phyloP scores from a whole-genome alignment of 352 stramenopile genomes.

The Thraustochytrium striatum region DNA sequence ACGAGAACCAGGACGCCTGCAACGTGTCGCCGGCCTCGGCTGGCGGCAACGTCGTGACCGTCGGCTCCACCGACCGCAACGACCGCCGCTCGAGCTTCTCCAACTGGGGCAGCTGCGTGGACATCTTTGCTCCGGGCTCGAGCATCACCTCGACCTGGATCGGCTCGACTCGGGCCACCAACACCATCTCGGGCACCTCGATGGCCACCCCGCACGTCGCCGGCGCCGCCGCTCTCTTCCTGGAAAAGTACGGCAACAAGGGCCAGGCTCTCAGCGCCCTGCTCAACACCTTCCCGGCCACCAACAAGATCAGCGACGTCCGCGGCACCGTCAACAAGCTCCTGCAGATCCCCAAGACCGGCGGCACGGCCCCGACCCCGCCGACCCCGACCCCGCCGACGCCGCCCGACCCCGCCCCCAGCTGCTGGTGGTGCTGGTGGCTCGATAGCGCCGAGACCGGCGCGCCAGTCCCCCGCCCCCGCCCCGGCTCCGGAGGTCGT shows the following conservation, averaged over 20 bases:
- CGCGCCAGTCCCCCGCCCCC: no score
- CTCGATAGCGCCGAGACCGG: no score
- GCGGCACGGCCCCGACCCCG: background rate
- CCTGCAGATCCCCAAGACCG: background rate
- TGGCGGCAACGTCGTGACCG: conserved; percentile 35
- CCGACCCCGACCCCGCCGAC: background rate
- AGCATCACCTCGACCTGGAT: conserved; percentile 37
- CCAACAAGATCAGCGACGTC: background rate
- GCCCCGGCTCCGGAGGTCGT: no score
- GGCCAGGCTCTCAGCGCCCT: no score
- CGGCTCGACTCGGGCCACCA: background rate
- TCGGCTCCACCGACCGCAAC: conserved; percentile 14
- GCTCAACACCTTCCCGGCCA: conserved; percentile 9
- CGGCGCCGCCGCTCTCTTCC: conserved; percentile 18
- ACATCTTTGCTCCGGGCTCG: conserved; percentile 43
- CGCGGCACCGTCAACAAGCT: background rate
- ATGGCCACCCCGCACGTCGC: conserved; percentile 50
- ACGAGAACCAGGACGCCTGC: conserved; percentile 45
- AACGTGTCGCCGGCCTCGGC: conserved; percentile 23
- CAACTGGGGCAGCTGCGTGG: conserved; percentile 40
- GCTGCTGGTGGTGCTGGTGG: no score
- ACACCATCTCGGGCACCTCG: conserved; percentile 43
- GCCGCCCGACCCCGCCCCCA: background rate
- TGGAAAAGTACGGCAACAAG: conserved; percentile 32
- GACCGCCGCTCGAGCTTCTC: conserved; percentile 34